These are phyloP conservation scores for Sporothrix variecibatus DNA, from an alignment of 2,329 filamentous ascomycete genomes.

Conservation along the genomic window DNA sequence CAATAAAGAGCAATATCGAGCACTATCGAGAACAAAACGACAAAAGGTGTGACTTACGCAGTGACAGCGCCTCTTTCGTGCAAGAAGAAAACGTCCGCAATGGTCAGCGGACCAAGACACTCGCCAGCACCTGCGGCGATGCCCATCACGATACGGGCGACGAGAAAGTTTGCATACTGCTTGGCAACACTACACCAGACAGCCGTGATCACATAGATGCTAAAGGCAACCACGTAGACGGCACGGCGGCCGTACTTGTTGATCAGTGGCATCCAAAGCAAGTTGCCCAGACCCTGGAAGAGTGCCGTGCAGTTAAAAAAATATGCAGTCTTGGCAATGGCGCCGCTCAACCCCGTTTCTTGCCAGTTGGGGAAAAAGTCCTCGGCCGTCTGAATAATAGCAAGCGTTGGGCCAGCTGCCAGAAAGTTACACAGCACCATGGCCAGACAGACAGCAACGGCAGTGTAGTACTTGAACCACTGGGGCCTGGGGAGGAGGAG, in stretches of 20 bases:
- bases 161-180: constrained; percentile 46
- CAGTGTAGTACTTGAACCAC: constrained; percentile 52
- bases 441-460: constrained; percentile 51
- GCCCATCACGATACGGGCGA: constrained; percentile 54
- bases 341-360: constrained; percentile 34
- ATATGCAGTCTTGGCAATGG: constrained; percentile 51
- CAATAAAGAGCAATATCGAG: no score
- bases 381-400: constrained; percentile 49
- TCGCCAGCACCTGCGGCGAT: constrained; percentile 57
- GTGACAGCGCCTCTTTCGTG: constrained; percentile 57
- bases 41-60: constrained; percentile 43
- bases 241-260: constrained; percentile 50
- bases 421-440: constrained; percentile 61
- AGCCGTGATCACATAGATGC: constrained; percentile 45
- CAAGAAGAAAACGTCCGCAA: constrained; percentile 59
- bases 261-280: constrained; percentile 49
- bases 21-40: constrained; percentile 40
- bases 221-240: constrained; percentile 47
- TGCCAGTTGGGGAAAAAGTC: constrained; percentile 48
- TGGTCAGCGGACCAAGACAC: constrained; percentile 52
- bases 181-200: constrained; percentile 49
- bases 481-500: background rate
- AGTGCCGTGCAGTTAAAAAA: constrained; percentile 56
- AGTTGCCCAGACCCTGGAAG: constrained; percentile 50
- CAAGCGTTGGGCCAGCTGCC: constrained; percentile 56